Percentiles rank a stretch among this genome's conserved stretches.
Evolutionary conservation across 768 basidiomycete species (phyloP).

Genomic region (Lanmaoa pseudosensibilis): DNA sequence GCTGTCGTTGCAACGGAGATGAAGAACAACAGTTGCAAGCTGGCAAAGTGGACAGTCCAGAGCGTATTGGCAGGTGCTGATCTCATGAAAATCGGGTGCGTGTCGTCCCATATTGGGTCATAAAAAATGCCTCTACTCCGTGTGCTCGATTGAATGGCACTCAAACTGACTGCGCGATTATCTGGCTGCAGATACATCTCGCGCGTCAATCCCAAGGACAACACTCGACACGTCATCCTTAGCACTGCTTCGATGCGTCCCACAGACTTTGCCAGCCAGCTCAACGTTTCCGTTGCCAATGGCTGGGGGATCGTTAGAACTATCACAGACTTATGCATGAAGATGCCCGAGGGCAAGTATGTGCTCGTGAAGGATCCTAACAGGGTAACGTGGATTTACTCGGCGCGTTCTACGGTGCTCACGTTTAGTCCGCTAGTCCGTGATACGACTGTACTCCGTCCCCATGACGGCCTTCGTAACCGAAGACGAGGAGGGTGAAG

Average conservation of each 20-base stretch:
- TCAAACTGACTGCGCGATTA: conserved; percentile 13
- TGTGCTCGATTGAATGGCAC: not conserved
- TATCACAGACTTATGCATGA: conserved; percentile 91
- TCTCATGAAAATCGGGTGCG: conserved; percentile 94
- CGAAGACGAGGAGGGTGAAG: conserved; percentile 67
- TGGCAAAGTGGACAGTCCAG: conserved; percentile 97
- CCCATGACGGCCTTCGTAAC: conserved; percentile 82
- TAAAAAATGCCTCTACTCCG: not conserved
- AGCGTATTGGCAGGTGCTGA: conserved; percentile 94
- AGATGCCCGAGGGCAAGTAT: conserved; percentile 98
- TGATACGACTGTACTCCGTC: conserved; percentile 92
- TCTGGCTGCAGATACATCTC: conserved; percentile 77
- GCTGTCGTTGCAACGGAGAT: conserved; percentile 99
- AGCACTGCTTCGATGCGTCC: conserved; percentile 95
- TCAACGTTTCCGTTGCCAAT: conserved; percentile 92
- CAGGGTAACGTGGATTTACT: conserved; percentile 57
- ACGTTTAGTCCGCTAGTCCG: conserved; percentile 56
- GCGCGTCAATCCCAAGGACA: conserved; percentile 90
- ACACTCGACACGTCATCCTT: conserved; percentile 92
- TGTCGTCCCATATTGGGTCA: conserved; percentile 11
- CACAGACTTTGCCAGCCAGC: conserved; percentile 88
- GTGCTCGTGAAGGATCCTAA: conserved; percentile 97
- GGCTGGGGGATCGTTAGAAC: conserved; percentile 99
- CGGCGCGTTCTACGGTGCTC: not conserved
- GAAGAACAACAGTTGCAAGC: conserved; percentile 99